Percentiles rank a stretch among this genome's conserved stretches.
phyloP scores from a whole-genome alignment of 345 rosid genomes.

The Salix caprea region DNA sequence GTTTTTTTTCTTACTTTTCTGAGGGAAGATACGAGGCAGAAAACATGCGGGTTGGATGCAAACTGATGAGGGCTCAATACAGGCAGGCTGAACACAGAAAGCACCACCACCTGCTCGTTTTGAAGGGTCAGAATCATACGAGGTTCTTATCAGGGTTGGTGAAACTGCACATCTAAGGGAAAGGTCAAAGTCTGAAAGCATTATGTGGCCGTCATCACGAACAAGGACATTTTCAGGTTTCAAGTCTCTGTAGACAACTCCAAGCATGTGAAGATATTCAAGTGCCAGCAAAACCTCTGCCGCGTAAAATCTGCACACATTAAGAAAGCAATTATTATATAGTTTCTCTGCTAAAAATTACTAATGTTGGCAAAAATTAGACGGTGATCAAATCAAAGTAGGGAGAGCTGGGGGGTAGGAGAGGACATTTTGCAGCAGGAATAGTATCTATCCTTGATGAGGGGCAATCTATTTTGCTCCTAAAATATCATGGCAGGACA shows the following conservation, averaged over 20 bases:
- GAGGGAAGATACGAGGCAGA: conserved; percentile 71
- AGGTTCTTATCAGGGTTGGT: conserved; percentile 70
- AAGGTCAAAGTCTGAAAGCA: conserved; percentile 98
- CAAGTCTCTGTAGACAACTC: conserved; percentile 94
- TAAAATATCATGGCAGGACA: background rate
- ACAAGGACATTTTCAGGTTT: conserved; percentile 98
- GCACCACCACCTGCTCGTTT: conserved; percentile 53
- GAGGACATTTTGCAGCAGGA: background rate
- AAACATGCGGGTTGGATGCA: conserved; percentile 92
- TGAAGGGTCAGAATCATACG: conserved; percentile 66
- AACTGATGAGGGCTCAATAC: conserved; percentile 79
- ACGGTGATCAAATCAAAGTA: background rate
- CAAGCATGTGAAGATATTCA: conserved; percentile 98
- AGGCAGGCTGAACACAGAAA: conserved; percentile 87
- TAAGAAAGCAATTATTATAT: conserved; percentile 4
- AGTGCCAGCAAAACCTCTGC: conserved; percentile 94
- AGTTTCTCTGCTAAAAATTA: background rate
- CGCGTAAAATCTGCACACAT: conserved; percentile 73
- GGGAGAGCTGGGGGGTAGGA: background rate
- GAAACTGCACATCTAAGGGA: conserved; percentile 86
- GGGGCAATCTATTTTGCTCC: background rate
- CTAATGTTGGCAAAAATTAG: background rate
- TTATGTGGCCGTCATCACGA: conserved; percentile 96
- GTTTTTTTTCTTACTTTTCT: conserved; percentile 71
- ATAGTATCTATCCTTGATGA: background rate